Evolutionary conservation across 257 asterid species (phyloP), one percentile per base, ranked within the genome.

Genomic region (Solanum pennellii): DNA sequence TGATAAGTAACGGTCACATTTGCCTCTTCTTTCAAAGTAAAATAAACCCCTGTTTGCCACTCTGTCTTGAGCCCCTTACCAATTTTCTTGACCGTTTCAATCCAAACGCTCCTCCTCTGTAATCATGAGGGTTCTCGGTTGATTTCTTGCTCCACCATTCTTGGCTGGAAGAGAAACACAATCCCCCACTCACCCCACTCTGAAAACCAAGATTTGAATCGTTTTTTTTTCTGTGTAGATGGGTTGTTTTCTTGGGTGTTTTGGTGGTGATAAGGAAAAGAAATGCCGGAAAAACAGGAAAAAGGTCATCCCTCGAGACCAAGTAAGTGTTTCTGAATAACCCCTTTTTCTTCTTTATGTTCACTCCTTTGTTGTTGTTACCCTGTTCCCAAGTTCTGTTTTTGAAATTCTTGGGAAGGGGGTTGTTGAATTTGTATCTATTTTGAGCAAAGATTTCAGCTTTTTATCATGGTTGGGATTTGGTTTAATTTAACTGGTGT

Each of bases 191-290:
- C 29, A 27, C 35, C 31, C 29, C 29, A 56, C 66, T 83, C 88
- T 88, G 68, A 86, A 62, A 88, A 42, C 75, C 85, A 37, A 88
- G 41, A 59, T 12, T 79, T 44, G 35, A 69, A 73, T 37, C 25
- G 21, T 69, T 68, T 52, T 16, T 52, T 77, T 18, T 18, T 77
- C 14, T 49, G 25, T 82, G 12, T 35, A 45, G 89, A 96, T 97
- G 99, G 98, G 98, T 45, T 96, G 99, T 88, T 94, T 97, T 88
- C 94, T 92, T 72, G 98, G 97, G 7, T 97, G 99, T 88, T 97
- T 97, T 83, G 98, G 99, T 41, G 93, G 93, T 44, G 92, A 86
- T 33, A 91, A 94, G 92, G 94, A 93, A 69, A 90, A 89, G 71
- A 93, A 87, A 82, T 94, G 93, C 90, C 92, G 92, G 31, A 95